Percentiles rank a stretch among this genome's conserved stretches.
Conservation (phyloP, 306 rosid genomes). For the Luffa aegyptiaca region DNA sequence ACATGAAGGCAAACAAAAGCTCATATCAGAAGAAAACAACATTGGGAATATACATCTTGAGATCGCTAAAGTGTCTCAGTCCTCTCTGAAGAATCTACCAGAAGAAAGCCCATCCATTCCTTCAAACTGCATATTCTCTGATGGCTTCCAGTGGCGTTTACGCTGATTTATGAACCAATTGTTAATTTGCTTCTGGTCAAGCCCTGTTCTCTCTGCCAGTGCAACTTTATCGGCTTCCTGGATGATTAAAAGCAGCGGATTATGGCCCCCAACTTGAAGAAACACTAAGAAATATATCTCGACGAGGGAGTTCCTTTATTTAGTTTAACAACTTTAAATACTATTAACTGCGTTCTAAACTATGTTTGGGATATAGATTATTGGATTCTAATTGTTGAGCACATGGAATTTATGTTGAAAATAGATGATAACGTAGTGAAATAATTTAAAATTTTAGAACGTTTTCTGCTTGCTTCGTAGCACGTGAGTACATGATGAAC, state of each 20-base stretch:
- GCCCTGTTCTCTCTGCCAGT: slow-evolving; percentile 69
- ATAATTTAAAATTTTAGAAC: not conserved
- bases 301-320: not conserved
- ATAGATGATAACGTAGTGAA: not conserved
- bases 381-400: not conserved
- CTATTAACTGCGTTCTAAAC: not conserved
- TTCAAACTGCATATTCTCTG: slow-evolving; percentile 70
- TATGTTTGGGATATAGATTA: not conserved
- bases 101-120: slow-evolving; percentile 46
- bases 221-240: slow-evolving; percentile 89
- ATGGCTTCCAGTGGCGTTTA: slow-evolving; percentile 95
- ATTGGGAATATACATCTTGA: slow-evolving; percentile 8
- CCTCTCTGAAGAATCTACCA: slow-evolving; percentile 43
- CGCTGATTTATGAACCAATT: slow-evolving; percentile 97
- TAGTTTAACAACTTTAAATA: not conserved
- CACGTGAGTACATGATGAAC: not conserved
- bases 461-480: not conserved
- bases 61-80: slow-evolving; percentile 17
- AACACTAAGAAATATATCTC: not conserved
- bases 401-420: not conserved
- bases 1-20: slow-evolving; percentile 5
- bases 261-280: not conserved
- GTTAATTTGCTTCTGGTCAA: slow-evolving; percentile 91
- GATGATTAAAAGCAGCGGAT: not conserved
- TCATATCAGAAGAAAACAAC: not conserved